Conservation (phyloP, 1,284 basidiomycete genomes). For the Fomitopsis schrenkii region DNA sequence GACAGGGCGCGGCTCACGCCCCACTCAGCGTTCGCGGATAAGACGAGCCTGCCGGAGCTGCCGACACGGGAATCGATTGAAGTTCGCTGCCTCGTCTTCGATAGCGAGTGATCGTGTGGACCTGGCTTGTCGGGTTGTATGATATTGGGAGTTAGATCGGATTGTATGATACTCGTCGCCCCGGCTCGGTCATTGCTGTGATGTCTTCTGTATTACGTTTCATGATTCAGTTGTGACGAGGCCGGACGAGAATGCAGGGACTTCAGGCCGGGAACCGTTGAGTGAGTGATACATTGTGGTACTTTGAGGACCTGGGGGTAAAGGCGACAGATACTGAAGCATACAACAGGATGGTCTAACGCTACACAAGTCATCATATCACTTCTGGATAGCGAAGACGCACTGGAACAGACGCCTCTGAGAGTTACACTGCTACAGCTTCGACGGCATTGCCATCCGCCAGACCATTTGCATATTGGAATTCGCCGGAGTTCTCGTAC, state of each 20-base stretch:
- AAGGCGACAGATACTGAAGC: not conserved
- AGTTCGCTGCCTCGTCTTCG: conserved; percentile 35
- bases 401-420: not conserved
- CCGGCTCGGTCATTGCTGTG: not conserved
- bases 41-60: conserved; percentile 32
- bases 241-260: no score
- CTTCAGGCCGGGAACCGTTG: not conserved
- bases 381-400: not conserved
- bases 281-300: not conserved
- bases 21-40: conserved; percentile 42
- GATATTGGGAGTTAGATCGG: not conserved
- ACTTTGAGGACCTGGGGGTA: not conserved
- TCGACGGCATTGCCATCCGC: conserved; percentile 14
- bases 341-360: not conserved
- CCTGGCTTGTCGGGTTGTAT: not conserved
- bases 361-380: not conserved
- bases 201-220: not conserved
- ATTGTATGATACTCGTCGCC: not conserved
- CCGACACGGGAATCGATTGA: conserved; percentile 40
- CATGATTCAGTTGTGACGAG: no score
- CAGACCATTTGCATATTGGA: conserved; percentile 75
- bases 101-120: conserved; percentile 13
- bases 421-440: conserved; percentile 4
- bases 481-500: conserved; percentile 90
- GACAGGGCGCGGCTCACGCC: conserved; percentile 39